phyloP scores from a whole-genome alignment of 2,329 filamentous ascomycete genomes.

The Annulohypoxylon truncatum region DNA sequence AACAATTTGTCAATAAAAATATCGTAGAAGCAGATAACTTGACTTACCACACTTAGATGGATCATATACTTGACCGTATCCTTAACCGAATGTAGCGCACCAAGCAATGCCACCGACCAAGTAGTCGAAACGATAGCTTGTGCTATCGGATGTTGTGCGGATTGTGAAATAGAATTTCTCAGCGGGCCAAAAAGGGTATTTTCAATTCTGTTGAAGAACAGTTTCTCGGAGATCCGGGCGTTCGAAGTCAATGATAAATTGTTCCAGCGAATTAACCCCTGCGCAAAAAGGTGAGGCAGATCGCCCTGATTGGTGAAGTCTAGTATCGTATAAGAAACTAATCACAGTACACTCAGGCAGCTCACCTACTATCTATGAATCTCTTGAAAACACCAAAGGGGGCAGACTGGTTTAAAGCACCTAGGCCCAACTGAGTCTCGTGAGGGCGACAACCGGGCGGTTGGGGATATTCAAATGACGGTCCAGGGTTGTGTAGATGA shows the following conservation, averaged over 20 bases:
- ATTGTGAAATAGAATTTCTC: background rate
- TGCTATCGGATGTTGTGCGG: conserved; percentile 2
- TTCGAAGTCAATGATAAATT: conserved; percentile 8
- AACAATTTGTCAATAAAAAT: background rate
- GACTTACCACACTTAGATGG: conserved; percentile 25
- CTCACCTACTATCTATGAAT: conserved; percentile 30
- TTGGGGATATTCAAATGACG: background rate
- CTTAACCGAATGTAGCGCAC: conserved; percentile 15
- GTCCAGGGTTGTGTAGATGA: background rate
- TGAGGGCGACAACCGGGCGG: background rate
- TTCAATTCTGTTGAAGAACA: conserved; percentile 10
- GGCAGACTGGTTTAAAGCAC: background rate
- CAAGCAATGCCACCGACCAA: conserved; percentile 4
- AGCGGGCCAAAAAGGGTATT: conserved; percentile 18
- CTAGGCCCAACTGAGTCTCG: background rate
- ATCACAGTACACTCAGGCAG: background rate
- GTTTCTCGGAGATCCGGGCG: background rate
- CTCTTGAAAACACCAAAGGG: conserved; percentile 21
- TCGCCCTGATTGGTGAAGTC: conserved; percentile 22
- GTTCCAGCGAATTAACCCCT: background rate
- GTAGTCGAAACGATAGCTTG: conserved; percentile 32
- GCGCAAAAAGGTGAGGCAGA: conserved; percentile 23
- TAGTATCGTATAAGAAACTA: conserved; percentile 17
- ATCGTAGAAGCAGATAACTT: background rate
- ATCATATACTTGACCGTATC: conserved; percentile 25